A percentile compares a stretch with the other conserved stretches of the same genome.
Evolutionary conservation across 768 basidiomycete genomes (phyloP).

Genomic region (Suillus lakei): DNA sequence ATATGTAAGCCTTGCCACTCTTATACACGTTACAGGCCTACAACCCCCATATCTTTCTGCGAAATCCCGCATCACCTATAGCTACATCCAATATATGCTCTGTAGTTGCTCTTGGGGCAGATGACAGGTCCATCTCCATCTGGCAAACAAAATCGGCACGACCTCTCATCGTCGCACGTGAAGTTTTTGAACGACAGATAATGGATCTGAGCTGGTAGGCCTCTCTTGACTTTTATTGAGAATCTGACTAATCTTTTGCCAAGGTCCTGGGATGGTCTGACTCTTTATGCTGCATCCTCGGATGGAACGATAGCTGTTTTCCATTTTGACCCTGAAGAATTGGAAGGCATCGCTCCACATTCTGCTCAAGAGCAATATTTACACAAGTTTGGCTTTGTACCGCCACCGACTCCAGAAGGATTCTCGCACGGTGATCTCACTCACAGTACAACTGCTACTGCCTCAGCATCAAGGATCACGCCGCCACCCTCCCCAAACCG

Average conservation of each 20-base stretch:
- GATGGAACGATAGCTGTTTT: constrained; percentile 94
- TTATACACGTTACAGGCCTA: constrained; percentile 63
- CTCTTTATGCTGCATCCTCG: constrained; percentile 92
- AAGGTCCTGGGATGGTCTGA: constrained; percentile 93
- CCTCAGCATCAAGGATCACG: constrained; percentile 40
- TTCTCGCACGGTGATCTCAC: constrained; percentile 57
- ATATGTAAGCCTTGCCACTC: not conserved
- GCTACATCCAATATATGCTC: constrained; percentile 87
- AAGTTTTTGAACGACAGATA: constrained; percentile 93
- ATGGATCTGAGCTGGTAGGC: constrained; percentile 94
- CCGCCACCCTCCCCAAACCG: constrained; percentile 55
- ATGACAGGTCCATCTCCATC: constrained; percentile 91
- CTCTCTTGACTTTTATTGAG: not conserved
- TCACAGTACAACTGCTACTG: constrained; percentile 24
- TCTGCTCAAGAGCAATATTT: constrained; percentile 79
- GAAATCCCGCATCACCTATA: constrained; percentile 68
- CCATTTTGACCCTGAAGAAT: constrained; percentile 77
- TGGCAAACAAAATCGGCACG: constrained; percentile 95
- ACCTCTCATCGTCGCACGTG: constrained; percentile 90
- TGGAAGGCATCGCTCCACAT: constrained; percentile 80
- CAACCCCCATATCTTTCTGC: constrained; percentile 93
- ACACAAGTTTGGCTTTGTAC: constrained; percentile 76
- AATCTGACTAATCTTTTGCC: constrained; percentile 12
- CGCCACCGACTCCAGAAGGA: constrained; percentile 71
- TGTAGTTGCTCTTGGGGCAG: constrained; percentile 91